phyloP scores from a whole-genome alignment of 768 basidiomycete species.

The Lentinula detonsa region DNA sequence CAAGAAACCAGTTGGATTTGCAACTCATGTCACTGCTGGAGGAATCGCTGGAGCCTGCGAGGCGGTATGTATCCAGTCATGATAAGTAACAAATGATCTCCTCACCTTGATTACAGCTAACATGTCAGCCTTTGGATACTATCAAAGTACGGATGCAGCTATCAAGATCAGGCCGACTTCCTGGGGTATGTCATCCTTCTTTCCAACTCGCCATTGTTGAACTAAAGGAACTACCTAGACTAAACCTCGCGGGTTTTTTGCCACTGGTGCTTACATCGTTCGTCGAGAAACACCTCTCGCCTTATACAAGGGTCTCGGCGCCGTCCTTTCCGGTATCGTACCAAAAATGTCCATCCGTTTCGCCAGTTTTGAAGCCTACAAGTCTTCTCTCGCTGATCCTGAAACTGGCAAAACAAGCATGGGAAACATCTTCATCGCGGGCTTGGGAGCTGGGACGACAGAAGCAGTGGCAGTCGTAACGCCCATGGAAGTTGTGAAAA shows the following conservation, averaged over 20 bases:
- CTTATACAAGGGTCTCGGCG: slow-evolving; percentile 96
- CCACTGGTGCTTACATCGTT: slow-evolving; percentile 85
- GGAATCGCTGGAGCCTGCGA: slow-evolving; percentile 93
- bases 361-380: slow-evolving; percentile 96
- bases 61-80: slow-evolving; percentile 49
- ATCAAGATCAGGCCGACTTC: slow-evolving; percentile 65
- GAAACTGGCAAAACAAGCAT: slow-evolving; percentile 75
- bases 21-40: slow-evolving; percentile 89
- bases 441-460: slow-evolving; percentile 90
- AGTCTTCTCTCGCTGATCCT: slow-evolving; percentile 69
- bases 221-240: slow-evolving; percentile 41
- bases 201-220: too few species aligned
- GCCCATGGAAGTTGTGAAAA: slow-evolving; percentile 99
- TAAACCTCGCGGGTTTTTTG: slow-evolving; percentile 87
- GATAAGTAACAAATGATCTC: background rate
- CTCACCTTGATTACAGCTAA: slow-evolving; percentile 36
- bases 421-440: slow-evolving; percentile 90
- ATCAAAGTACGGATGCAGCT: slow-evolving; percentile 99
- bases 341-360: slow-evolving; percentile 99
- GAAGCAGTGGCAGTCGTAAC: slow-evolving; percentile 94
- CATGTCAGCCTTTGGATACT: slow-evolving; percentile 93
- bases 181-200: slow-evolving; percentile 63
- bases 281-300: slow-evolving; percentile 91
- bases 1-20: slow-evolving; percentile 79
- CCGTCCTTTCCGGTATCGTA: slow-evolving; percentile 93